A percentile compares a stretch with the other conserved stretches of the same genome.
Conservation (phyloP, 805 yeast genomes). For the Brettanomyces anomalus region DNA sequence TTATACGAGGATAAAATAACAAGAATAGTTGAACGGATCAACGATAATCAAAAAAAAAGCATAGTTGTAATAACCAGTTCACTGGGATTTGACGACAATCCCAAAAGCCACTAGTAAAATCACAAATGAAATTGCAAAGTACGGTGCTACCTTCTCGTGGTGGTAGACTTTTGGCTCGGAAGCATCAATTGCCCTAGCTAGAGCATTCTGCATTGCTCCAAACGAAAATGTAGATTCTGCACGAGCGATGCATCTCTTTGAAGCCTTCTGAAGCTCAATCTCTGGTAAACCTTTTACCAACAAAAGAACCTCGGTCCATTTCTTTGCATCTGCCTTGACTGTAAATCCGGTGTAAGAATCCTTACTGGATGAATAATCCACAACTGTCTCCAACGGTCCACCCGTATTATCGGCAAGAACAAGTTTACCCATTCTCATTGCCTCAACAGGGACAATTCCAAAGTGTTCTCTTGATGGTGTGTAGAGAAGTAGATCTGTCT, state of each 20-base stretch:
- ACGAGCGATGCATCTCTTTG: slow-evolving; percentile 23
- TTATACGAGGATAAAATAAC: not conserved
- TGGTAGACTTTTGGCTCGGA: slow-evolving; percentile 6
- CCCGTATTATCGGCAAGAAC: slow-evolving; percentile 85
- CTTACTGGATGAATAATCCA: slow-evolving; percentile 20
- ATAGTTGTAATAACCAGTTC: too few species aligned
- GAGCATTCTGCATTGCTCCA: slow-evolving; percentile 30
- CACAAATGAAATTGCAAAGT: not conserved
- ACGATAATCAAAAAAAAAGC: not conserved
- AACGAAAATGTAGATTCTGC: slow-evolving; percentile 35
- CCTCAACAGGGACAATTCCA: slow-evolving; percentile 96
- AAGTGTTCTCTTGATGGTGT: slow-evolving; percentile 93
- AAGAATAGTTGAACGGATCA: not conserved
- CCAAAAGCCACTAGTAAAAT: not conserved
- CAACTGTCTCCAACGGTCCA: slow-evolving; percentile 83
- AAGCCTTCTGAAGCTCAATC: slow-evolving; percentile 5
- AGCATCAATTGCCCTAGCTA: slow-evolving; percentile 11
- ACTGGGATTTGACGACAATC: not conserved
- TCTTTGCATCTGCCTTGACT: slow-evolving; percentile 34
- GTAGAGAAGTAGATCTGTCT: slow-evolving; percentile 58
- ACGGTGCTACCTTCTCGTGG: slow-evolving; percentile 3
- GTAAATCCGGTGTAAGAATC: slow-evolving; percentile 49
- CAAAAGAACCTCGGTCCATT: slow-evolving; percentile 48
- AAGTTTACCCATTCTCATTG: slow-evolving; percentile 77
- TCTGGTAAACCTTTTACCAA: slow-evolving; percentile 23